These are phyloP conservation scores for Microcos paniculata DNA, from an alignment of 345 rosid genomes.

Conservation along the genomic window DNA sequence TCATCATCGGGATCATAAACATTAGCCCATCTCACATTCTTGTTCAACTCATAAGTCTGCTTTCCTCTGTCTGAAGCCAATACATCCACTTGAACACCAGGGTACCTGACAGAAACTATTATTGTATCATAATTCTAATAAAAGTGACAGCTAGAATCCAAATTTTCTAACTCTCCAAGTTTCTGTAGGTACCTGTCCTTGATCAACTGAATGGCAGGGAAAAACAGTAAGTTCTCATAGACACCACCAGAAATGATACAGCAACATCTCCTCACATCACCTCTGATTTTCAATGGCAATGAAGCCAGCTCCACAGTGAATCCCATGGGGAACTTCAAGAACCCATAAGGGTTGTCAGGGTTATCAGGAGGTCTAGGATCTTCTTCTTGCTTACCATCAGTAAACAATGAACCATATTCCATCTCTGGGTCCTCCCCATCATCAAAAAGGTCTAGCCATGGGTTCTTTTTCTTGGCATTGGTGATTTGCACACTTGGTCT, in stretches of 20 bases:
- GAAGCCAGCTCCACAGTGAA: constrained; percentile 75
- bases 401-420: constrained; percentile 78
- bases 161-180: constrained; percentile 1
- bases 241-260: constrained; percentile 87
- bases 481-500: constrained; percentile 23
- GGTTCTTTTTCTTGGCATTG: constrained; percentile 65
- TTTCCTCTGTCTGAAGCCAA: constrained; percentile 80
- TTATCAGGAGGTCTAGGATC: constrained; percentile 77
- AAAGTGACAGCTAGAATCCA: too few relatives aligned
- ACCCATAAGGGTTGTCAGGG: constrained; percentile 82
- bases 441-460: constrained; percentile 85
- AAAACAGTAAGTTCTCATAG: constrained; percentile 83
- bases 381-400: constrained; percentile 90
- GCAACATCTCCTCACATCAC: constrained; percentile 91
- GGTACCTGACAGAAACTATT: constrained; percentile 48
- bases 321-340: constrained; percentile 87
- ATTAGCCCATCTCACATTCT: constrained; percentile 93
- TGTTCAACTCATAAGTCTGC: constrained; percentile 84
- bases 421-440: constrained; percentile 66
- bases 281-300: constrained; percentile 74
- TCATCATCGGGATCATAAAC: constrained; percentile 83
- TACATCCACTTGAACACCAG: constrained; percentile 85
- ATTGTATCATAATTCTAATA: too few relatives aligned
- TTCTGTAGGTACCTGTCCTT: constrained; percentile 61
- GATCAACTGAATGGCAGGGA: constrained; percentile 78